A percentile compares a stretch with the other conserved stretches of the same genome.
phyloP scores from a whole-genome alignment of 2,329 filamentous ascomycete genomes.

The Sclerotinia minor region DNA sequence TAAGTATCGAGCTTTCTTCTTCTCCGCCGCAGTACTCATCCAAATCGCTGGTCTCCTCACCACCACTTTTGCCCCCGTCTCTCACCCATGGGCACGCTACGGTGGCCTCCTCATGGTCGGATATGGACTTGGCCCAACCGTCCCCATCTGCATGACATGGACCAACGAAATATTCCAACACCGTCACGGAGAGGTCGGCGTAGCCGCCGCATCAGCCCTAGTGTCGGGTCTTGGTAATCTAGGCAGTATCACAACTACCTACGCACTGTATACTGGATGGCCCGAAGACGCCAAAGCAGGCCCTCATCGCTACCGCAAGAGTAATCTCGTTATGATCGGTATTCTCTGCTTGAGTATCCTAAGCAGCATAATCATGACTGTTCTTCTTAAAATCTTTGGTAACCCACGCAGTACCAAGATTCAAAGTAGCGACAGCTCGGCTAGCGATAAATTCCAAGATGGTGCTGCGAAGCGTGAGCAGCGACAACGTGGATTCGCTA shows the following conservation, averaged over 20 bases:
- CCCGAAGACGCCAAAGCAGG: slow-evolving; percentile 69
- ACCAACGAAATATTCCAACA: slow-evolving; percentile 86
- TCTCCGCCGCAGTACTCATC: slow-evolving; percentile 71
- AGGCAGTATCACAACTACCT: slow-evolving; percentile 83
- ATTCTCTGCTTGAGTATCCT: slow-evolving; percentile 78
- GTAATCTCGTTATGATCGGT: slow-evolving; percentile 85
- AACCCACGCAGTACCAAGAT: slow-evolving; percentile 54
- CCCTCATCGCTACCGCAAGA: slow-evolving; percentile 72
- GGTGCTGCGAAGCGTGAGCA: slow-evolving; percentile 60
- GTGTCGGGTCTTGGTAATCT: slow-evolving; percentile 87
- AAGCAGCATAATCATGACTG: slow-evolving; percentile 67
- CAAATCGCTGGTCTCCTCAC: slow-evolving; percentile 81
- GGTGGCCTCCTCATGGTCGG: slow-evolving; percentile 87
- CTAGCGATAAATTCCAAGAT: slow-evolving; percentile 52
- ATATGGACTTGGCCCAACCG: slow-evolving; percentile 85
- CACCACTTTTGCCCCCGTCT: slow-evolving; percentile 69
- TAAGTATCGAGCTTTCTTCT: slow-evolving; percentile 75
- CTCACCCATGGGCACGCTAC: slow-evolving; percentile 78
- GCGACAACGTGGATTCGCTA: slow-evolving; percentile 58
- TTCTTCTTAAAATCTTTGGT: slow-evolving; percentile 61
- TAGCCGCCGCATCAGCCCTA: slow-evolving; percentile 80
- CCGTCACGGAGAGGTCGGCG: slow-evolving; percentile 86
- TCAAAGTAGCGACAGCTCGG: slow-evolving; percentile 43
- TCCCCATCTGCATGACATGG: slow-evolving; percentile 94
- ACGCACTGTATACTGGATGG: slow-evolving; percentile 88